phyloP scores from a whole-genome alignment of 2,329 filamentous ascomycete genomes.

The Pyricularia pennisetigena region DNA sequence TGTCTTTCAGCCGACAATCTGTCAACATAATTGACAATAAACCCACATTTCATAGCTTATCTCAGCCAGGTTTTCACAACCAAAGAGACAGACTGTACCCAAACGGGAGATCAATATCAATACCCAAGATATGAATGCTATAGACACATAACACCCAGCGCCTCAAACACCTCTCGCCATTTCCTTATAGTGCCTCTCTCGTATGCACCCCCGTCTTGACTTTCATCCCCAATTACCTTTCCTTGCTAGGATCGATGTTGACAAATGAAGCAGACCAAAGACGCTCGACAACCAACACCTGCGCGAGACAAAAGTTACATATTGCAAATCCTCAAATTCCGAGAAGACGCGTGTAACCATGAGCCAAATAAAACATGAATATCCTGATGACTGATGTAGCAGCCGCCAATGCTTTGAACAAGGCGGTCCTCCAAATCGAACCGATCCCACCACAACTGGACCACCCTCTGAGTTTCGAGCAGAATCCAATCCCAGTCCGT shows the following conservation, averaged over 20 bases:
- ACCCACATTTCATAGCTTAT: too few relatives aligned
- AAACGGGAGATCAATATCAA: background rate
- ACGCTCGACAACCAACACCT: too few relatives aligned
- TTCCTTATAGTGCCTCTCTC: background rate
- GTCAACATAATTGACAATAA: too few relatives aligned
- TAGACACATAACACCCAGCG: background rate
- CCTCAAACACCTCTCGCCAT: background rate
- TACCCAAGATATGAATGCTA: background rate
- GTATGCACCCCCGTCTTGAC: background rate
- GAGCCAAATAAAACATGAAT: background rate
- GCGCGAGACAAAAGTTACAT: too few relatives aligned
- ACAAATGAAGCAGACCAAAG: too few relatives aligned
- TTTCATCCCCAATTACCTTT: too few relatives aligned
- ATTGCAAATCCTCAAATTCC: background rate
- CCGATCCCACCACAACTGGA: background rate
- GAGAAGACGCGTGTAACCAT: background rate
- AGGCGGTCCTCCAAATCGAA: background rate
- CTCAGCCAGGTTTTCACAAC: background rate
- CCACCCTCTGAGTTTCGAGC: background rate
- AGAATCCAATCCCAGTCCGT: background rate
- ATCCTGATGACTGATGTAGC: background rate
- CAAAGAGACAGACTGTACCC: background rate
- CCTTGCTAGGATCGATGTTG: too few relatives aligned
- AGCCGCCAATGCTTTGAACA: background rate
- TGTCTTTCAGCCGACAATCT: too few relatives aligned